Percentiles rank a stretch among this genome's conserved stretches.
phyloP scores from a whole-genome alignment of 108 stramenopile species.

The Discostella stelligeroides region DNA sequence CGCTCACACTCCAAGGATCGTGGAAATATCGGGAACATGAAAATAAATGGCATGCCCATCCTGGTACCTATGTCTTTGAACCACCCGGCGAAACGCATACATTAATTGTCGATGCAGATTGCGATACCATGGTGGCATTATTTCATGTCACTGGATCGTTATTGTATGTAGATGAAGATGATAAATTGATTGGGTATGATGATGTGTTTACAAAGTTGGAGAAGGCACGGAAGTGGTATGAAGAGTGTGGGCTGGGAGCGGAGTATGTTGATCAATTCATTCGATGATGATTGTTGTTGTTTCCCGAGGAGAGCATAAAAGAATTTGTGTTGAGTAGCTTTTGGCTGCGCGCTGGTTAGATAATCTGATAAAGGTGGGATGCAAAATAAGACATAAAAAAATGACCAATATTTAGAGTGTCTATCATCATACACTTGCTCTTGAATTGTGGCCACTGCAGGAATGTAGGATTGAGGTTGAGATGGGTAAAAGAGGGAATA shows the following conservation, averaged over 20 bases:
- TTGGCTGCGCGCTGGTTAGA: no score
- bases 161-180: constrained; percentile 65
- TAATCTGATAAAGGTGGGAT: no score
- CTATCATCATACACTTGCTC: no score
- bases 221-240: constrained; percentile 74
- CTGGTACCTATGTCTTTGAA: constrained; percentile 79
- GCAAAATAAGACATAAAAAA: no score
- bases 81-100: constrained; percentile 85
- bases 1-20: constrained; percentile 65
- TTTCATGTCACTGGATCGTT: constrained; percentile 83
- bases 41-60: constrained; percentile 70
- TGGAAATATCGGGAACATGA: constrained; percentile 81
- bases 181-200: constrained; percentile 68
- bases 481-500: no score
- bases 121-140: constrained; percentile 80
- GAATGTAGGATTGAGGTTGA: no score
- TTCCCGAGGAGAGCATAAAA: no score
- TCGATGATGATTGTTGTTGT: constrained; percentile 48
- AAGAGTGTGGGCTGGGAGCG: constrained; percentile 68
- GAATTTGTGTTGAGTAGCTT: no score
- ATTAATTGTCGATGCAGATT: constrained; percentile 69
- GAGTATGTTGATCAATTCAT: constrained; percentile 72
- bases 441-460: no score
- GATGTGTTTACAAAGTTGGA: constrained; percentile 84
- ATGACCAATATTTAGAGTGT: no score